Evolutionary conservation across 1,284 basidiomycete species (phyloP), one percentile per base, ranked within the genome.

Genomic region (Acaromyces ingoldii): DNA sequence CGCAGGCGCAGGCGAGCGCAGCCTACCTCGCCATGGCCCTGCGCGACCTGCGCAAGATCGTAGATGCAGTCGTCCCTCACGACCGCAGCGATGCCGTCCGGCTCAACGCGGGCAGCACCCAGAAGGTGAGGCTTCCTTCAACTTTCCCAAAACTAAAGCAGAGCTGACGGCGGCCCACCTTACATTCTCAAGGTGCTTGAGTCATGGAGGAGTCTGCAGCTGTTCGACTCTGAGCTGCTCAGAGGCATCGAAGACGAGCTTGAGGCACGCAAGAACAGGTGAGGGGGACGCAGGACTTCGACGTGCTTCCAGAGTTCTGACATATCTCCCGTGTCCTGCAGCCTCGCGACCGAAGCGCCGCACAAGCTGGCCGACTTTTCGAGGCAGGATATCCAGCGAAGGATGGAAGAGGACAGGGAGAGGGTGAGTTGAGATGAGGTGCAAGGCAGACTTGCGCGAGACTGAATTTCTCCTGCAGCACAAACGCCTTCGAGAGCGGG

Each of bases 401-500:
- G 49, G n/a, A 48, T 51, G 7, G 49, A 51, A 75, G 91, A 93
- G 67, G 92, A 96, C 74, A 81, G 91, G 2, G 91, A 96, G 72
- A 82, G 91, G 30, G 79, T 80, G 36, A 49, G 77, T 58, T 13
- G 7, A 19, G 9, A 6, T 29, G 7, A 30, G 6, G 29, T 13
- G 6, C 7, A 13, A 7, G 7, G 29, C 6, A 13, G 7, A 7
- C 7, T 13, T 51, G 42, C 11, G 48, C 51, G 9, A 41, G n/a
- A 2, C 15, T 25, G 7, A 4, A 15, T 6, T 2, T 29, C 45
- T 3, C 42, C n/a, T 13, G 11, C 60, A 81, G 63, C 92, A 96
- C 72, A 96, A 96, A 76, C 84, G 90, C 3, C 81, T 96, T 0
- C 51, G 66, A 10, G 91, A 96, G 76, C 84, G 88, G 21, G 84